Conservation (phyloP, 2,329 filamentous ascomycete genomes). For the Capronia coronata region DNA sequence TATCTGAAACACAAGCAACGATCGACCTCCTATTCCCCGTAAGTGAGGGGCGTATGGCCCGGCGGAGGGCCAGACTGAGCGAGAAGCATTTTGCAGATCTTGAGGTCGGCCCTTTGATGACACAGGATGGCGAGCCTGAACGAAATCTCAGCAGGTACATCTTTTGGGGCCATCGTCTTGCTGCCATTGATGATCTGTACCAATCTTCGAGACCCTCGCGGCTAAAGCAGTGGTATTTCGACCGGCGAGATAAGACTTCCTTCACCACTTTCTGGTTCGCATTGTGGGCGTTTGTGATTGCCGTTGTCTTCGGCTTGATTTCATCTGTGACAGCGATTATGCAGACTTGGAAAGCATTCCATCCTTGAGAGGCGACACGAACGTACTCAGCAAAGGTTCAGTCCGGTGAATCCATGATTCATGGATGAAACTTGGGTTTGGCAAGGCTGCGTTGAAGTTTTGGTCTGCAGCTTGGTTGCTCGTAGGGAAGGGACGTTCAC, state of each 20-base stretch:
- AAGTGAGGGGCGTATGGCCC: neutral
- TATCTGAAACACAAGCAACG: neutral
- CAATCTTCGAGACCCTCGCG: neutral
- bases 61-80: neutral
- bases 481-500: too few relatives aligned
- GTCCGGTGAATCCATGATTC: too few relatives aligned
- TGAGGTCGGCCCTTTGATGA: neutral
- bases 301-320: conserved; percentile 3
- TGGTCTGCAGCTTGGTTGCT: too few relatives aligned
- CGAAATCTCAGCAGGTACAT: neutral
- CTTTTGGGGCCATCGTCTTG: neutral
- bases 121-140: neutral
- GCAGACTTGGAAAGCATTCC: neutral
- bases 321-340: neutral
- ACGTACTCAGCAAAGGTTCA: too few relatives aligned
- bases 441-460: too few relatives aligned
- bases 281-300: neutral
- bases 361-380: neutral
- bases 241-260: neutral
- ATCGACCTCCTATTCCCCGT: neutral
- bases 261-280: conserved; percentile 6
- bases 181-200: neutral
- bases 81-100: conserved; percentile 1
- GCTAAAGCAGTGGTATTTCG: conserved; percentile 2
- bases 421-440: too few relatives aligned